phyloP scores from a whole-genome alignment of 1,284 basidiomycete genomes.

The Porodaedalea pini region DNA sequence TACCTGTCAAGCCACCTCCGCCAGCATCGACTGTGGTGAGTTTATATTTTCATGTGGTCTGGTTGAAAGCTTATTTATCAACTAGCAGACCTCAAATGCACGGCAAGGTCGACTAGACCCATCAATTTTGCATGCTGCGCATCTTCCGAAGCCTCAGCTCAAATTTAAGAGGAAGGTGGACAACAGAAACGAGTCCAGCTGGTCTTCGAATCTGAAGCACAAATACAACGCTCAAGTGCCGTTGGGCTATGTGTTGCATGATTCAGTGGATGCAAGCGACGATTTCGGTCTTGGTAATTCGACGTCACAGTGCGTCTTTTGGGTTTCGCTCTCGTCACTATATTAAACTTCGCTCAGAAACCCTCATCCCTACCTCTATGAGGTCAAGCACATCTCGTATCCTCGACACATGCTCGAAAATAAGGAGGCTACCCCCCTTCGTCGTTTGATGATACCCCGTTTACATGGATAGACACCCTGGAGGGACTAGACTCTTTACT shows the following conservation, averaged over 20 bases:
- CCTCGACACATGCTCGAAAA: conserved; percentile 66
- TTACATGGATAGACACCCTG: conserved; percentile 70
- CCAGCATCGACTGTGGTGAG: conserved; percentile 1
- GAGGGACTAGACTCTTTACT: conserved; percentile 61
- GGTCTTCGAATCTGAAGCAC: conserved; percentile 59
- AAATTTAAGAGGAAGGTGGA: conserved; percentile 58
- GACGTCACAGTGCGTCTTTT: conserved; percentile 14
- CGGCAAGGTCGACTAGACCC: conserved; percentile 48
- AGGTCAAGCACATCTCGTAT: conserved; percentile 70
- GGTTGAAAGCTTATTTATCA: background rate
- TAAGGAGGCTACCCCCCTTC: conserved; percentile 46
- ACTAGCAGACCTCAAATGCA: conserved; percentile 30
- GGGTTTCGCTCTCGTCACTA: conserved; percentile 26
- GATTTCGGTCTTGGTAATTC: conserved; percentile 22
- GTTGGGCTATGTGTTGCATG: conserved; percentile 55
- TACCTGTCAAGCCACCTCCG: conserved; percentile 42
- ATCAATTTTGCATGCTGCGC: conserved; percentile 62
- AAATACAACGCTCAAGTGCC: conserved; percentile 83
- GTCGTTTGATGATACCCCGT: conserved; percentile 67
- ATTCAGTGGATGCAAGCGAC: conserved; percentile 33
- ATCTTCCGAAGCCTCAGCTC: conserved; percentile 78
- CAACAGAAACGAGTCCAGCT: conserved; percentile 52
- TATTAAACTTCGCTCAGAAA: conserved; percentile 8
- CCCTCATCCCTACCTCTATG: conserved; percentile 79
- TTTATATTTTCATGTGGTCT: background rate